A percentile compares a stretch with the other conserved stretches of the same genome.
Conservation (phyloP, 805 yeast species). For the Debaryomyces prosopidis region DNA sequence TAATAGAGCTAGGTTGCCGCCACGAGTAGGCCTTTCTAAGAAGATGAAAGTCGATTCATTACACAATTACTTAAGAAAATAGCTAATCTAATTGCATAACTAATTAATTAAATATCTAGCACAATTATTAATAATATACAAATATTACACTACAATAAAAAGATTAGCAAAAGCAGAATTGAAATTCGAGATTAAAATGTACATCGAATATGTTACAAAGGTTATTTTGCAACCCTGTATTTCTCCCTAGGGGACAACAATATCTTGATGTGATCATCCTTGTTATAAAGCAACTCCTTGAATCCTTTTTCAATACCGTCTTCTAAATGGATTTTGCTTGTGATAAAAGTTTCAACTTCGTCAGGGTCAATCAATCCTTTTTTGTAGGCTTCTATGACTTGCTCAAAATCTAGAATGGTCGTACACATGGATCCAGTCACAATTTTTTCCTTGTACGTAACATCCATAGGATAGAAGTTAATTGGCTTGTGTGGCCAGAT, state of each 20-base stretch:
- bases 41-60: constrained; percentile 22
- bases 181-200: no score
- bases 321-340: constrained; percentile 51
- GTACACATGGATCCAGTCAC: constrained; percentile 64
- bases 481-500: constrained; percentile 52
- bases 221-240: not conserved
- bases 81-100: not conserved
- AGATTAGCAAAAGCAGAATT: not conserved
- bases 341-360: constrained; percentile 47
- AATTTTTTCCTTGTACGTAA: constrained; percentile 53
- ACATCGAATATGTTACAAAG: not conserved
- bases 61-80: constrained; percentile 15
- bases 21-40: constrained; percentile 28
- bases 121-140: not conserved
- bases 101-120: not conserved
- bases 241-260: constrained; percentile 45
- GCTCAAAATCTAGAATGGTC: constrained; percentile 54
- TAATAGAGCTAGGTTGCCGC: constrained; percentile 8
- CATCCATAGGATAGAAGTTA: constrained; percentile 52
- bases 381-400: constrained; percentile 40
- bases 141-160: not conserved
- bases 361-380: constrained; percentile 24
- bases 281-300: constrained; percentile 48
- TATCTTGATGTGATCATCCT: constrained; percentile 55
- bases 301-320: constrained; percentile 56